These are phyloP conservation scores for Yarrowia galli DNA, from an alignment of 1,139 yeast species.

Conservation along the genomic window DNA sequence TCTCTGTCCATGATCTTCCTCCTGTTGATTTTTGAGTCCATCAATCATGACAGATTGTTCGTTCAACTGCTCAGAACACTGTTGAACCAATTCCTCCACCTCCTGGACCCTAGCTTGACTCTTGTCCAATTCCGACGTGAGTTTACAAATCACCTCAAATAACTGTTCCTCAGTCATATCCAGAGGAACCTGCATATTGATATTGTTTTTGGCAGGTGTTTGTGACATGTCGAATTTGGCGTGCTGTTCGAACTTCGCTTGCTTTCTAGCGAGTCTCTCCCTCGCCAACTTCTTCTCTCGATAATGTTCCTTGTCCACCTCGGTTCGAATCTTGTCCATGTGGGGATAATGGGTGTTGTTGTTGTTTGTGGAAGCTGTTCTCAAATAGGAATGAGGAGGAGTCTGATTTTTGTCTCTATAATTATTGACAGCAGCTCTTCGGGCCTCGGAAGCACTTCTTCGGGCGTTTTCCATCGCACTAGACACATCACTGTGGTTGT, in stretches of 20 bases:
- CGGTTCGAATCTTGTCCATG: slow-evolving; percentile 4
- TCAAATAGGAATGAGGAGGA: neutral
- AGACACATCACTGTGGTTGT: neutral
- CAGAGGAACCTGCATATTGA: neutral
- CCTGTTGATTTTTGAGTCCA: neutral
- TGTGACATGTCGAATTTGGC: neutral
- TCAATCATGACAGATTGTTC: neutral
- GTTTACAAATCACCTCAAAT: neutral
- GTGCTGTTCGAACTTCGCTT: no score
- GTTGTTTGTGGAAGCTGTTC: neutral
- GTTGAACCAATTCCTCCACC: neutral
- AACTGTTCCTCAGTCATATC: neutral
- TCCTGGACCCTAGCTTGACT: neutral
- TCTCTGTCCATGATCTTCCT: neutral
- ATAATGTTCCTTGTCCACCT: neutral
- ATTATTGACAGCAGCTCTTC: neutral
- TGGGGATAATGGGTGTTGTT: no score
- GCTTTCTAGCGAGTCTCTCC: neutral
- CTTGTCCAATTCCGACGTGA: neutral
- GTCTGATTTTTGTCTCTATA: neutral
- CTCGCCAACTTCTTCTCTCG: neutral
- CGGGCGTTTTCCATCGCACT: neutral
- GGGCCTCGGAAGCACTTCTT: neutral
- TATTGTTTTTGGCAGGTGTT: neutral
- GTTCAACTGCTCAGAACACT: neutral